Percentiles rank a stretch among this genome's conserved stretches.
Evolutionary conservation across 768 basidiomycete genomes (phyloP).

Genomic region (Mycena galericulata): DNA sequence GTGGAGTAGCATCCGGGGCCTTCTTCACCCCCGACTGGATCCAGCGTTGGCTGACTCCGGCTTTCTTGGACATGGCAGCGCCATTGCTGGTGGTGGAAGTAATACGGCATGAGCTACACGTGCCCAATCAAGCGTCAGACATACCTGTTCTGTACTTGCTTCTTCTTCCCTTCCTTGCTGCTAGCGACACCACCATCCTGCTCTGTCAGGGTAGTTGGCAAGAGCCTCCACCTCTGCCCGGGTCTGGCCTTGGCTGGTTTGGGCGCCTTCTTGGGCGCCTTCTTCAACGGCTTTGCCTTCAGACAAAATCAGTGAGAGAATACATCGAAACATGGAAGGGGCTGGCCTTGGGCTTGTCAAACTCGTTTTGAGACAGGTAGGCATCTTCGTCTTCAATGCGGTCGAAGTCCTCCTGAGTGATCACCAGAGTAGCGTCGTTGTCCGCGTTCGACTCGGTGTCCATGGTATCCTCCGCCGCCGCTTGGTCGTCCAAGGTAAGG

Average conservation of each 20-base stretch:
- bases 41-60: neutral
- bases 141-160: neutral
- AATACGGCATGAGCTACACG: neutral
- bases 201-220: neutral
- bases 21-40: too few relatives aligned
- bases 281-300: neutral
- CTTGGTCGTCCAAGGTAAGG: too few relatives aligned
- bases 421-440: neutral
- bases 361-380: neutral
- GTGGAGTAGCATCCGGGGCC: too few relatives aligned
- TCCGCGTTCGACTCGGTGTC: neutral
- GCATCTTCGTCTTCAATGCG: conserved; percentile 10
- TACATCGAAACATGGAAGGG: too few relatives aligned
- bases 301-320: neutral
- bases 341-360: neutral
- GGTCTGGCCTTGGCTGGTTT: neutral
- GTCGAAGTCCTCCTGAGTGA: neutral
- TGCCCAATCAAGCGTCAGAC: neutral
- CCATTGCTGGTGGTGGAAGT: neutral
- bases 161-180: neutral
- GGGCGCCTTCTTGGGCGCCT: neutral
- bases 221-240: neutral
- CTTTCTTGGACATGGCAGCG: neutral
- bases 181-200: neutral
- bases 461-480: too few relatives aligned